Percentiles rank a stretch among this genome's conserved stretches.
Evolutionary conservation across 371 early-diverging fungal species (phyloP).

Genomic region (Haplosporangium sp.): DNA sequence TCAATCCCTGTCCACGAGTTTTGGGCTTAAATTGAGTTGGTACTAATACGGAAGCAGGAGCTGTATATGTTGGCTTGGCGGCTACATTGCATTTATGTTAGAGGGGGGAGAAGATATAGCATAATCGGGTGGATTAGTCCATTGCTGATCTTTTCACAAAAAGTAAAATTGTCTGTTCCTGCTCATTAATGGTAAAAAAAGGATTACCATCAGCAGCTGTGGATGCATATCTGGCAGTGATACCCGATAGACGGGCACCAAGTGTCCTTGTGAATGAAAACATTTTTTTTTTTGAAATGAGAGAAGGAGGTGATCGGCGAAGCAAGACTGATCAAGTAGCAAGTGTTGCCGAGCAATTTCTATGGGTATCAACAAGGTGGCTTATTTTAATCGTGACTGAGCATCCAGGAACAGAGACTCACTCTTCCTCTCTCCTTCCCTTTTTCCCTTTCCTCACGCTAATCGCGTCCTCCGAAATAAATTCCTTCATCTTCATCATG

Average conservation of each 20-base stretch:
- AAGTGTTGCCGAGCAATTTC: background rate
- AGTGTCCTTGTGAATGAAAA: conserved; percentile 50
- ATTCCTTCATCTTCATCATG: background rate
- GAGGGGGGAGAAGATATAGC: background rate
- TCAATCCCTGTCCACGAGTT: conserved; percentile 72
- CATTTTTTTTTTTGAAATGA: conserved; percentile 13
- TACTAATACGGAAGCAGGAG: conserved; percentile 48
- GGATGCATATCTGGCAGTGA: conserved; percentile 48
- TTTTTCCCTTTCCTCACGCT: too few species aligned
- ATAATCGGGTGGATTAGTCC: background rate
- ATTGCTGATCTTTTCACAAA: conserved; percentile 1
- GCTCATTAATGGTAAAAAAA: background rate
- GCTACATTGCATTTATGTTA: conserved; percentile 10
- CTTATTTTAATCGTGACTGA: background rate
- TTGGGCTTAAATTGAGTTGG: conserved; percentile 58
- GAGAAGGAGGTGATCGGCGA: conserved; percentile 9
- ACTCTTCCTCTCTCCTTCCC: too few species aligned
- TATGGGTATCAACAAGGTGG: conserved; percentile 11
- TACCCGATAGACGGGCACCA: conserved; percentile 44
- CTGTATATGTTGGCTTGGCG: conserved; percentile 50
- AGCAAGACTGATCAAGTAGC: background rate
- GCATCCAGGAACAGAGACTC: background rate
- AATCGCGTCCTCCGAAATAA: background rate
- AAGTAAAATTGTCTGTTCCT: background rate
- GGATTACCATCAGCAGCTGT: conserved; percentile 49